Conservation (phyloP, 345 rosid species). For the Eucalyptus curtisii region DNA sequence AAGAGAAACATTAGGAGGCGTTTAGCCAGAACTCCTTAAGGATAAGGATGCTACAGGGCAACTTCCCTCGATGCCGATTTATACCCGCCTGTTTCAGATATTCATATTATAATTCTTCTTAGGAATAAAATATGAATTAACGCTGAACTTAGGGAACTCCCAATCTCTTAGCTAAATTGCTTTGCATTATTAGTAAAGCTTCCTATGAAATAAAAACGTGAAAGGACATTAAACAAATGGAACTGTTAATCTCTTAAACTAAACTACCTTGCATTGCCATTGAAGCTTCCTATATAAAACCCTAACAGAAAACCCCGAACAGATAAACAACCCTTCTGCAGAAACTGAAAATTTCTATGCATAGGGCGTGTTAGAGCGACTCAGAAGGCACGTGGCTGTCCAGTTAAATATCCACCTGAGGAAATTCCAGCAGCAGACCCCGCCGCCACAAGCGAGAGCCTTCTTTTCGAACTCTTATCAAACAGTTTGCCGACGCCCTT, state of each 20-base stretch:
- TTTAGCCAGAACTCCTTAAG: background rate
- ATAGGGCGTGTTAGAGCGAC: background rate
- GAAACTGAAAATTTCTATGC: background rate
- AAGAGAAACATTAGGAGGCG: background rate
- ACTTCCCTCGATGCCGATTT: background rate
- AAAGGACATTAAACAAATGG: background rate
- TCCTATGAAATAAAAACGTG: background rate
- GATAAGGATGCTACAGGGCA: background rate
- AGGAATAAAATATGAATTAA: background rate
- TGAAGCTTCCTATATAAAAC: background rate
- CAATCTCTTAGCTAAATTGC: background rate
- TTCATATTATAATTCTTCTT: background rate
- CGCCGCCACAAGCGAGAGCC: constrained; percentile 70
- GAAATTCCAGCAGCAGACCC: constrained; percentile 90
- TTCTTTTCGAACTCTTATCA: constrained; percentile 24
- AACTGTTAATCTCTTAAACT: background rate
- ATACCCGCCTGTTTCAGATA: background rate
- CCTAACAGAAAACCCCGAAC: background rate
- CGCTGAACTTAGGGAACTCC: background rate
- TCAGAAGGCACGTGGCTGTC: background rate
- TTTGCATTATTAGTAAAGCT: background rate
- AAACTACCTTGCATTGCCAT: background rate
- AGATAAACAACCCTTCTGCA: background rate
- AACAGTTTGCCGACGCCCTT: constrained; percentile 38
- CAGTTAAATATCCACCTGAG: constrained; percentile 45